Evolutionary conservation across 495 filamentous ascomycete species (phyloP), one percentile per base, ranked within the genome.

Genomic region (Penicillium nucicola): DNA sequence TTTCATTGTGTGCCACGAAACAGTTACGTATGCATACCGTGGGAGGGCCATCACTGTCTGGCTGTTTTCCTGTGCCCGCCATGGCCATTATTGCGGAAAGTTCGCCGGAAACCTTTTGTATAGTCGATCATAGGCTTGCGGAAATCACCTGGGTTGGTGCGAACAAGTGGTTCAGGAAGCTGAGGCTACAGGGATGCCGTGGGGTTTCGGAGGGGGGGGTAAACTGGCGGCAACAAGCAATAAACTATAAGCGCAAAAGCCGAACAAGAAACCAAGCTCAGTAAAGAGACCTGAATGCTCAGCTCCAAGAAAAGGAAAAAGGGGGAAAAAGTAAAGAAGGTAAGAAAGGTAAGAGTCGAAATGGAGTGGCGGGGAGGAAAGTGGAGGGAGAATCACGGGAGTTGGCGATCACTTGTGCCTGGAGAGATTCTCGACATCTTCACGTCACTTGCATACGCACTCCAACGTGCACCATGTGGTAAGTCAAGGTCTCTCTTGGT

Each of bases 401-500:
- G 52, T 56, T 47, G 60, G 42, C 54, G 58, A 65, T 65, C 59
- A 58, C 45, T 44, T 60, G 49, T 60, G 61, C 56, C 58, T 62
- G 58, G 40, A 47, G 40, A 47, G 55, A 22, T 51, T 48, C 53
- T 42, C 45, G 12, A 48, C 45, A 51, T 50, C 52, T 57, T 45
- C 44, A 28, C 31, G 23, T 45, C 32, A 35, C 23, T 31, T 43
- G 8, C n/a, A 17, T 12, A 18, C 20, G 32, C 38, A 35, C 40
- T 23, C 36, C 31, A 43, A 13, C 42, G 4, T 18, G 20, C 45
- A 44, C 33, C 48, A 68, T 68, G 65, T 68, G 65, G 65, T 68
- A 46, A 50, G 65, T 52, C 55, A 73, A 91, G 56, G 78, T 92
- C 57, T 50, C 33, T 35, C 17, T 50, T 37, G 22, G 52, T 55